phyloP scores from a whole-genome alignment of 2,329 filamentous ascomycete genomes.

The Botrytis hyacinthi region DNA sequence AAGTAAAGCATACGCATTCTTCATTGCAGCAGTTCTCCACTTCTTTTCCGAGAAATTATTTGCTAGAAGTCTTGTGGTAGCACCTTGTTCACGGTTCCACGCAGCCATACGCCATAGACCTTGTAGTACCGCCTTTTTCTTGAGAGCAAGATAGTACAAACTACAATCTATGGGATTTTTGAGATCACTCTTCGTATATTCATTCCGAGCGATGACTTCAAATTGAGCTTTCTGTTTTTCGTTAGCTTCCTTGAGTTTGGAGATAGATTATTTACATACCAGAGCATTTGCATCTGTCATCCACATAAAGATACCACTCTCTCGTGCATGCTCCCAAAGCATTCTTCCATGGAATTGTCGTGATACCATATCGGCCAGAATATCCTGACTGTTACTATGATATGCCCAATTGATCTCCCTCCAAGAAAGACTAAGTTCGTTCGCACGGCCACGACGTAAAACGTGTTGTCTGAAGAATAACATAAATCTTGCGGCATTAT shows the following conservation, averaged over 20 bases:
- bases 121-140: conserved; percentile 85
- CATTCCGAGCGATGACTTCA: conserved; percentile 85
- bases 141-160: conserved; percentile 85
- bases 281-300: conserved; percentile 73
- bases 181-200: conserved; percentile 83
- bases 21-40: conserved; percentile 86
- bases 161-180: conserved; percentile 91
- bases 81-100: conserved; percentile 81
- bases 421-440: conserved; percentile 66
- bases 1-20: conserved; percentile 94
- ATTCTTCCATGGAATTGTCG: conserved; percentile 76
- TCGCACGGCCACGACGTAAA: conserved; percentile 63
- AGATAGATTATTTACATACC: conserved; percentile 50
- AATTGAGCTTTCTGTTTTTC: conserved; percentile 67
- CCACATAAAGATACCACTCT: conserved; percentile 95
- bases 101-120: conserved; percentile 93
- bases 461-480: conserved; percentile 83
- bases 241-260: conserved; percentile 20
- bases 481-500: conserved; percentile 83
- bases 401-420: conserved; percentile 84
- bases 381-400: conserved; percentile 83
- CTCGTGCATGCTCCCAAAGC: conserved; percentile 79
- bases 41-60: conserved; percentile 87
- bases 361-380: conserved; percentile 78
- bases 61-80: conserved; percentile 76